Evolutionary conservation across 2,329 filamentous ascomycete genomes (phyloP).

Genomic region (Aspergillus fijiensis): DNA sequence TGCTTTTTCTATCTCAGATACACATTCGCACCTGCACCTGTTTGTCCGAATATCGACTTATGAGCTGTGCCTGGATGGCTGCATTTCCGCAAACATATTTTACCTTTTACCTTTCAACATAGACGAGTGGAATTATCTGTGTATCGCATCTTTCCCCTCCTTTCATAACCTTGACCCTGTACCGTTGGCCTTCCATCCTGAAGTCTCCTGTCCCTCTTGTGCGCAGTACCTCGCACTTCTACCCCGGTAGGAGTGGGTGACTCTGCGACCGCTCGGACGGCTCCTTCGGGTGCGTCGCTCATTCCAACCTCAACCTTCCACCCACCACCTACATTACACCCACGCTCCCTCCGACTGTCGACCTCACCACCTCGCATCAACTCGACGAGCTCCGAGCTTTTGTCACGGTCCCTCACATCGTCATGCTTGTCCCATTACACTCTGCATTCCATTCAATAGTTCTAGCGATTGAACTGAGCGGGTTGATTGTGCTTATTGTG

Average conservation of each 20-base stretch:
- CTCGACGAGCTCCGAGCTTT: conserved; percentile 13
- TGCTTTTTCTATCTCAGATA: background rate
- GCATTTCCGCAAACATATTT: conserved; percentile 6
- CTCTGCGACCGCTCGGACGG: background rate
- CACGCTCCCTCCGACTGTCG: background rate
- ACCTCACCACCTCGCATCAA: conserved; percentile 1
- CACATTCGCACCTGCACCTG: background rate
- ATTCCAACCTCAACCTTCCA: background rate
- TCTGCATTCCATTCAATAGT: conserved; percentile 27
- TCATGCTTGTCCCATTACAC: conserved; percentile 14
- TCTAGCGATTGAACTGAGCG: conserved; percentile 33
- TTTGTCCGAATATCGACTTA: conserved; percentile 1
- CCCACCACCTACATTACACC: conserved; percentile 2
- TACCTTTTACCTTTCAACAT: conserved; percentile 6
- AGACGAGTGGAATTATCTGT: conserved; percentile 12
- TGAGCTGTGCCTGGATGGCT: conserved; percentile 9
- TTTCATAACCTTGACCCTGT: conserved; percentile 5
- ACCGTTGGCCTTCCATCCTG: conserved; percentile 13
- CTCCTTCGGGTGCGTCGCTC: conserved; percentile 3
- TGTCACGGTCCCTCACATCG: conserved; percentile 15
- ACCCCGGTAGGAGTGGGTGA: background rate
- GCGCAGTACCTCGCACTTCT: background rate
- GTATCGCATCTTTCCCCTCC: conserved; percentile 8
- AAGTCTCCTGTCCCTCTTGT: conserved; percentile 6
- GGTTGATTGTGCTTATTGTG: conserved; percentile 26